phyloP scores from a whole-genome alignment of 768 basidiomycete genomes.

The Lactifluus echinatus region DNA sequence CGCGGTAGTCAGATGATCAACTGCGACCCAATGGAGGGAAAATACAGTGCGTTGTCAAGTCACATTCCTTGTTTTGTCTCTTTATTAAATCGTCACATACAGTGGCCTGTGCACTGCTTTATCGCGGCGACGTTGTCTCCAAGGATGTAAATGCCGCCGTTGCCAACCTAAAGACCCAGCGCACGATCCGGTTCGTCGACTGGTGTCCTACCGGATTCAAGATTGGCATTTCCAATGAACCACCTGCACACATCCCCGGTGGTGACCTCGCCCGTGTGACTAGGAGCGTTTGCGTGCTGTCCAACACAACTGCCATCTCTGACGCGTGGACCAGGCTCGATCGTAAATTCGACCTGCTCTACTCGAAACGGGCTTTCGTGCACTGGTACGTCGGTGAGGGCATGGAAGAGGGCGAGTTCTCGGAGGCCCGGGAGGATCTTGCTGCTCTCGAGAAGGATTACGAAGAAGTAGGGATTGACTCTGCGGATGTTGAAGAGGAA shows the following conservation, averaged over 20 bases:
- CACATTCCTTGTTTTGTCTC: neutral
- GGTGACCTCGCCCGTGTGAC: conserved; percentile 71
- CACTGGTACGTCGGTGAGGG: conserved; percentile 69
- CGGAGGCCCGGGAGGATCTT: conserved; percentile 96
- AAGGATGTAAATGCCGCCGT: conserved; percentile 74
- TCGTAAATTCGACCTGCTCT: conserved; percentile 75
- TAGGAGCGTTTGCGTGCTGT: conserved; percentile 69
- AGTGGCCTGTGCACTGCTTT: conserved; percentile 64
- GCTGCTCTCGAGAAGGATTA: conserved; percentile 97
- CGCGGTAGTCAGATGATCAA: conserved; percentile 50
- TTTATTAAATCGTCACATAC: conserved; percentile 13
- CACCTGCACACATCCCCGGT: conserved; percentile 64
- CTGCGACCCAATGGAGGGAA: conserved; percentile 71
- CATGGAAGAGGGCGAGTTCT: conserved; percentile 94
- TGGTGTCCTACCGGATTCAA: conserved; percentile 79
- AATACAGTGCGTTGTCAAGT: conserved; percentile 47
- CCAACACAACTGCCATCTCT: conserved; percentile 67
- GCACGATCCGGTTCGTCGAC: conserved; percentile 72
- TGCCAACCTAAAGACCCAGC: conserved; percentile 65
- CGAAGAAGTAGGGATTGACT: conserved; percentile 65
- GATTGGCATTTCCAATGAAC: conserved; percentile 71
- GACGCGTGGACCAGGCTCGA: conserved; percentile 68
- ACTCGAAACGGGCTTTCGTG: conserved; percentile 51
- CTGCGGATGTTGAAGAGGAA: conserved; percentile 42
- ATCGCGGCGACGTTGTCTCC: conserved; percentile 70